Evolutionary conservation across 768 basidiomycete genomes (phyloP).

Genomic region (Leccinum aurantiacum): DNA sequence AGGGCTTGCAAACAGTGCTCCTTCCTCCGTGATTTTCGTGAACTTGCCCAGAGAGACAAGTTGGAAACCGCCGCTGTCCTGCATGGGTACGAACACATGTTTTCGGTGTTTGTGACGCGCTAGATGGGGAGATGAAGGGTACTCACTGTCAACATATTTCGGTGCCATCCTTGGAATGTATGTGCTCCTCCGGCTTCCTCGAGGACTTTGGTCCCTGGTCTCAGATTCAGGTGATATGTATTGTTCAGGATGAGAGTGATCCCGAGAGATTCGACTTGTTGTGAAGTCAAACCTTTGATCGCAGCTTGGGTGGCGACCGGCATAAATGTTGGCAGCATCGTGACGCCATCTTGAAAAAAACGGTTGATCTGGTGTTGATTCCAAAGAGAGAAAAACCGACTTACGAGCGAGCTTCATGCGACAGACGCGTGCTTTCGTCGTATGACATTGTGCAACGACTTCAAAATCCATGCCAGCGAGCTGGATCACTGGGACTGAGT

Average conservation of each 20-base stretch:
- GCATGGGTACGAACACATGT: not conserved
- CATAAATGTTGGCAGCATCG: conserved; percentile 90
- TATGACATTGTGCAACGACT: conserved; percentile 75
- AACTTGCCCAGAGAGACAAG: conserved; percentile 83
- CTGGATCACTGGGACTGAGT: not conserved
- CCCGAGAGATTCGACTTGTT: conserved; percentile 80
- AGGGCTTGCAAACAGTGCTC: conserved; percentile 80
- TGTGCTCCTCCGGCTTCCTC: conserved; percentile 83
- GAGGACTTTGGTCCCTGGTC: conserved; percentile 75
- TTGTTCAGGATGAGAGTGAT: conserved; percentile 86
- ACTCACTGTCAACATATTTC: conserved; percentile 79
- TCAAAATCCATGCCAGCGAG: conserved; percentile 69
- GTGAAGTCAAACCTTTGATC: conserved; percentile 86
- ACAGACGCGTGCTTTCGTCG: conserved; percentile 82
- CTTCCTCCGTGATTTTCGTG: conserved; percentile 84
- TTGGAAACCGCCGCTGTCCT: conserved; percentile 93
- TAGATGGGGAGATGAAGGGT: not conserved
- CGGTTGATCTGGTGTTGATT: conserved; percentile 2
- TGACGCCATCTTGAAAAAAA: conserved; percentile 60
- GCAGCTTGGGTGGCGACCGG: conserved; percentile 91
- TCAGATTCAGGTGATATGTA: conserved; percentile 86
- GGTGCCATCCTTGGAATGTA: conserved; percentile 84
- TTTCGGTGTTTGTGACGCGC: not conserved
- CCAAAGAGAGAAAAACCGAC: conserved; percentile 23
- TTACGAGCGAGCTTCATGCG: conserved; percentile 79